phyloP scores from a whole-genome alignment of 148 eudicot genomes.

The Linanthus parryae region DNA sequence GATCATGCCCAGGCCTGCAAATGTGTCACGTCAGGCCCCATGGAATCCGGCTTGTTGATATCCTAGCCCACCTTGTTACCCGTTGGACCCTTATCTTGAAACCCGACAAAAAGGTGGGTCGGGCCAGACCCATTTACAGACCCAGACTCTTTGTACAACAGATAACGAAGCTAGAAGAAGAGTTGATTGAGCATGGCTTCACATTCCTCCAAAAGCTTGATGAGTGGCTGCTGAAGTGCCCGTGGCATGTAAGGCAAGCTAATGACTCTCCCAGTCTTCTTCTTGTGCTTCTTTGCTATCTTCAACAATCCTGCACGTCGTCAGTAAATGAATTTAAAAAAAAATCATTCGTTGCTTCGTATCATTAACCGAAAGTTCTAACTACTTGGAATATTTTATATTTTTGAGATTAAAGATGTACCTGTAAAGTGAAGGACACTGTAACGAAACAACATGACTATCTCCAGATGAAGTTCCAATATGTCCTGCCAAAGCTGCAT shows the following conservation, averaged over 20 bases:
- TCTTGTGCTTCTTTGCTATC: slow-evolving; percentile 18
- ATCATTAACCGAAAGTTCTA: not conserved
- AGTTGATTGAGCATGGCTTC: slow-evolving; percentile 10
- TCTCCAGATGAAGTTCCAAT: slow-evolving; percentile 14
- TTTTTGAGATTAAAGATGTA: not conserved
- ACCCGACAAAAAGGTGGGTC: too few species aligned
- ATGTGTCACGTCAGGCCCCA: too few species aligned
- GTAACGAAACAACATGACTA: slow-evolving; percentile 12
- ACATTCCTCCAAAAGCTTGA: slow-evolving; percentile 15
- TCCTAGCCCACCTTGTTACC: too few species aligned
- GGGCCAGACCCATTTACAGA: too few species aligned
- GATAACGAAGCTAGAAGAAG: too few species aligned
- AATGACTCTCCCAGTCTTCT: slow-evolving; percentile 9
- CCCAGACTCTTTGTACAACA: too few species aligned
- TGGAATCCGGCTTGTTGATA: too few species aligned
- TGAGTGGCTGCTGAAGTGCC: slow-evolving; percentile 6
- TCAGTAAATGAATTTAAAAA: not conserved
- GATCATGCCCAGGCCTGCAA: too few species aligned
- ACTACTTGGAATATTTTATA: not conserved
- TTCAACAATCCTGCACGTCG: slow-evolving; percentile 8
- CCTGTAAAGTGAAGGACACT: slow-evolving; percentile 15
- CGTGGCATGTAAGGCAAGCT: slow-evolving; percentile 2
- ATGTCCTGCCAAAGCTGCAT: slow-evolving; percentile 5
- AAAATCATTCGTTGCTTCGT: not conserved
- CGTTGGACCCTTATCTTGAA: too few species aligned